Evolutionary conservation across 495 filamentous ascomycete genomes (phyloP).

Genomic region (Tuber microsphaerosporum): DNA sequence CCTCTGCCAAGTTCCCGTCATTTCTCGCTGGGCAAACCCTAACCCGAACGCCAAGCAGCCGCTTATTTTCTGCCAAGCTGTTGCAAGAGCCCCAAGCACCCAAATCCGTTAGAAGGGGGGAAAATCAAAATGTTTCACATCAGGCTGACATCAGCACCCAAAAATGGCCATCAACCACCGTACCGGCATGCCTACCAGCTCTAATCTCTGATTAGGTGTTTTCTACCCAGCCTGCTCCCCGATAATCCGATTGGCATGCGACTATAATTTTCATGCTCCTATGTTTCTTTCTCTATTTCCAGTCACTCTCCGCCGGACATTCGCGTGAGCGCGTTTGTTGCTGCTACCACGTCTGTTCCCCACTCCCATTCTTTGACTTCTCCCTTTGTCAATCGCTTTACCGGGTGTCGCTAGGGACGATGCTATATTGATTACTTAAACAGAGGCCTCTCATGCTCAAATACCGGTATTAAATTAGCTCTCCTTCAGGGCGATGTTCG

Average conservation of each 20-base stretch:
- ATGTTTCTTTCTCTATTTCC: no score
- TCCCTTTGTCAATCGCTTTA: background rate
- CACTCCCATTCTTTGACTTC: background rate
- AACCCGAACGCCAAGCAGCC: no score
- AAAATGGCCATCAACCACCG: background rate
- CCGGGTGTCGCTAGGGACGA: background rate
- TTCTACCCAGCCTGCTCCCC: background rate
- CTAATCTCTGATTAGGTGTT: background rate
- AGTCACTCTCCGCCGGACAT: background rate
- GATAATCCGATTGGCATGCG: background rate
- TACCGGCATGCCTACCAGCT: background rate
- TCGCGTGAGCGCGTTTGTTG: background rate
- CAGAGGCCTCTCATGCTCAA: background rate
- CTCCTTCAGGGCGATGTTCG: background rate
- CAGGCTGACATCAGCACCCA: background rate
- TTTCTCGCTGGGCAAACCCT: background rate
- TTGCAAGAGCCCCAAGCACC: background rate
- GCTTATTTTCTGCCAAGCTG: background rate
- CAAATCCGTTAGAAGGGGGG: background rate
- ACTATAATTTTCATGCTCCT: background rate
- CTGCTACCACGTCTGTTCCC: background rate
- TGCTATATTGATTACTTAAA: background rate
- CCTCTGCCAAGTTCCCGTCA: no score
- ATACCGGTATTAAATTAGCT: background rate
- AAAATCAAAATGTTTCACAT: no score